Evolutionary conservation across 106 monocot species (phyloP).

Genomic region (Dioscorea zingiberensis): DNA sequence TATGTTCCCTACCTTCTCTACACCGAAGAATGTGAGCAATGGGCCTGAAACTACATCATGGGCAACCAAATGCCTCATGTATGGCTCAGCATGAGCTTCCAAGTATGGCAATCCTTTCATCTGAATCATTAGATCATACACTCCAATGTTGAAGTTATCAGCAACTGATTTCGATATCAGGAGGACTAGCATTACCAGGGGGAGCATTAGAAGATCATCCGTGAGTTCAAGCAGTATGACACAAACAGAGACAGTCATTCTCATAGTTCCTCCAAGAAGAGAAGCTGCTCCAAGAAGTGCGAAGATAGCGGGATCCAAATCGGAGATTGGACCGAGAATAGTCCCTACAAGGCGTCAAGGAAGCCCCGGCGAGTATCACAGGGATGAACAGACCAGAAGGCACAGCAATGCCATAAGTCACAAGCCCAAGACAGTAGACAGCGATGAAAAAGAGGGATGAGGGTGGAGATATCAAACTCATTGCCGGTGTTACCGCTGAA

Average conservation of each 20-base stretch:
- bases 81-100: conserved; percentile 48
- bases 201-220: conserved; percentile 54
- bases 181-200: conserved; percentile 60
- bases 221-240: conserved; percentile 65
- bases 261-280: conserved; percentile 68
- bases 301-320: conserved; percentile 40
- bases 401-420: conserved; percentile 65
- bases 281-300: conserved; percentile 54
- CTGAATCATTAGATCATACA: conserved; percentile 58
- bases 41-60: conserved; percentile 51
- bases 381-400: conserved; percentile 67
- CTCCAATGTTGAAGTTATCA: conserved; percentile 50
- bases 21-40: conserved; percentile 31
- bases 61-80: conserved; percentile 47
- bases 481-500: conserved; percentile 32
- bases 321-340: conserved; percentile 18
- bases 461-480: conserved; percentile 34
- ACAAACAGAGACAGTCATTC: conserved; percentile 68
- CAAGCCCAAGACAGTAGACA: conserved; percentile 38
- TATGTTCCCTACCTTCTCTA: conserved; percentile 38
- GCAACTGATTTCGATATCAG: conserved; percentile 54
- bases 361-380: conserved; percentile 53
- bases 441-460: conserved; percentile 36
- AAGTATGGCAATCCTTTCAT: conserved; percentile 64
- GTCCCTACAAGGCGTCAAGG: conserved; percentile 47